Conservation (phyloP, 2,329 filamentous ascomycete genomes). For the Fusarium xyrophilum region DNA sequence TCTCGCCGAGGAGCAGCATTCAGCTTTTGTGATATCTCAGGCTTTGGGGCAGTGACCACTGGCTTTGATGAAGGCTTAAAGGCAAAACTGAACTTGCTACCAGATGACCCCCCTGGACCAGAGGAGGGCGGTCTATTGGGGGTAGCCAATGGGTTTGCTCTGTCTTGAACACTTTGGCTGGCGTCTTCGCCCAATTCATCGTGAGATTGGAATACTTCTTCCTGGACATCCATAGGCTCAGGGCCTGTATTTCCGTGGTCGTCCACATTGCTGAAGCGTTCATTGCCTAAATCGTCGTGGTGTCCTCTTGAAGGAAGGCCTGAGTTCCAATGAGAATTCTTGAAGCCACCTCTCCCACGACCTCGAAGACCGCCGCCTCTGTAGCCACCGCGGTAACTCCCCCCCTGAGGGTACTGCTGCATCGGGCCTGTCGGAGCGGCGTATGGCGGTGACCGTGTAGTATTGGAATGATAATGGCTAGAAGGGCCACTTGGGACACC, state of each 20-base stretch:
- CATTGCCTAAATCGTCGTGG: constrained; percentile 33
- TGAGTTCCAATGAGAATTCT: constrained; percentile 69
- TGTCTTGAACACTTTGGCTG: constrained; percentile 51
- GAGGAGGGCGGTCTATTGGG: constrained; percentile 61
- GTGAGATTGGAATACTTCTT: constrained; percentile 34
- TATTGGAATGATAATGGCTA: constrained; percentile 60
- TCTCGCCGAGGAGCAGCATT: constrained; percentile 66
- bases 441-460: constrained; percentile 59
- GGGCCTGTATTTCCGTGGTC: constrained; percentile 24
- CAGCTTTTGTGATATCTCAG: constrained; percentile 71
- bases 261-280: constrained; percentile 27
- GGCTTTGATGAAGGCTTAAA: constrained; percentile 78
- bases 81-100: constrained; percentile 88
- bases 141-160: constrained; percentile 59
- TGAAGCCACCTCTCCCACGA: constrained; percentile 68
- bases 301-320: constrained; percentile 34
- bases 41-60: constrained; percentile 63
- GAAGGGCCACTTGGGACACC: constrained; percentile 60
- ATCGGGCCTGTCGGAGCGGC: constrained; percentile 64
- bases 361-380: constrained; percentile 67
- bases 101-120: constrained; percentile 59
- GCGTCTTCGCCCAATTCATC: constrained; percentile 12
- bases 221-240: constrained; percentile 28
- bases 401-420: constrained; percentile 58
- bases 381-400: constrained; percentile 54